Percentiles rank a stretch among this genome's conserved stretches.
phyloP scores from a whole-genome alignment of 768 basidiomycete species.

The Cubamyces sp. region DNA sequence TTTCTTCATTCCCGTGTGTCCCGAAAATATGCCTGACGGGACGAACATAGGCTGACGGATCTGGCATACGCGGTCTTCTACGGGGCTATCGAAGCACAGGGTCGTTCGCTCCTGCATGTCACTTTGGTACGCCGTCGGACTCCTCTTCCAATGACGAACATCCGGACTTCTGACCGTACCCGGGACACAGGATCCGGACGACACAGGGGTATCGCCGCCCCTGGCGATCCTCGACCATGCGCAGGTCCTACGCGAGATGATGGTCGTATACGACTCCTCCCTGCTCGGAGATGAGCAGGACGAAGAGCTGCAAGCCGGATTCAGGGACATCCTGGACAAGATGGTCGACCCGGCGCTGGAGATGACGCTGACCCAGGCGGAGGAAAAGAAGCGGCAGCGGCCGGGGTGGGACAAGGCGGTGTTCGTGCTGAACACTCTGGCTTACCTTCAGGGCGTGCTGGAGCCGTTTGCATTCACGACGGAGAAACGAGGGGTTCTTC shows the following conservation, averaged over 20 bases:
- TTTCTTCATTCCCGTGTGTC: not conserved
- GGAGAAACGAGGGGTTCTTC: conserved; percentile 60
- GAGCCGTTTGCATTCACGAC: conserved; percentile 70
- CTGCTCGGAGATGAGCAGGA: conserved; percentile 60
- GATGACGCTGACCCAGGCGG: conserved; percentile 70
- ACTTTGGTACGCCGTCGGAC: conserved; percentile 48
- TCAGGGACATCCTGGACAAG: conserved; percentile 77
- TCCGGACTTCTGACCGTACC: not conserved
- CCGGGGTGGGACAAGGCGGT: conserved; percentile 81
- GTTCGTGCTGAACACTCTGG: conserved; percentile 85
- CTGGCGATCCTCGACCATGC: conserved; percentile 79
- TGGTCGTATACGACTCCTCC: conserved; percentile 87
- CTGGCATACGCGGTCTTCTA: conserved; percentile 85
- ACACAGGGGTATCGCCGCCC: conserved; percentile 74
- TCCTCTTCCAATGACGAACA: not conserved
- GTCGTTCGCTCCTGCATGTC: conserved; percentile 62
- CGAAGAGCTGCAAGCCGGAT: conserved; percentile 44
- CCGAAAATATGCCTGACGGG: conserved; percentile 45
- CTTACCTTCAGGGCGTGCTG: conserved; percentile 73
- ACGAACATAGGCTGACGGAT: conserved; percentile 66
- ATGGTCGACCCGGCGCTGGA: conserved; percentile 85
- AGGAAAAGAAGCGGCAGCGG: conserved; percentile 58
- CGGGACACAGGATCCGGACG: conserved; percentile 59
- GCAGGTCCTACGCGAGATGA: conserved; percentile 85
- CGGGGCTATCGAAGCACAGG: conserved; percentile 84